Conservation (phyloP, 2,329 filamentous ascomycete species). For the Ophiostoma australiae region DNA sequence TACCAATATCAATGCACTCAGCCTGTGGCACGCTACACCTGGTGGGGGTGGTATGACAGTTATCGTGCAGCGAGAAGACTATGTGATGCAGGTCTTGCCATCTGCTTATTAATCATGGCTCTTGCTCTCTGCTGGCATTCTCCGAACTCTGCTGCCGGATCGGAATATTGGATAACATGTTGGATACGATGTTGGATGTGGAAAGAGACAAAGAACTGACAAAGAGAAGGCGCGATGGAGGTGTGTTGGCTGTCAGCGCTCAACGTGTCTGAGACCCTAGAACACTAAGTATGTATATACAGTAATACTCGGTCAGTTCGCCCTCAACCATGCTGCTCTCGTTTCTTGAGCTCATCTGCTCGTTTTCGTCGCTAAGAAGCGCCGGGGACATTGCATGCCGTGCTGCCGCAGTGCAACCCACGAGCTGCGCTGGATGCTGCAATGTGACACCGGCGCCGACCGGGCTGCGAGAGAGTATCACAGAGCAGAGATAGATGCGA, state of each 20-base stretch:
- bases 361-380: neutral
- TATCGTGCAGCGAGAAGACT: neutral
- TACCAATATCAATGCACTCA: neutral
- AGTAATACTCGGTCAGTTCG: too few species aligned
- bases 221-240: neutral
- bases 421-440: neutral
- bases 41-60: conserved; percentile 1
- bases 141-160: neutral
- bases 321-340: neutral
- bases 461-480: neutral
- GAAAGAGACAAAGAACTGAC: neutral
- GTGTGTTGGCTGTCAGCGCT: neutral
- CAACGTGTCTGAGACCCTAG: neutral
- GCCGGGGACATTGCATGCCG: neutral
- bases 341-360: neutral
- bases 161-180: neutral
- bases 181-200: too few species aligned
- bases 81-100: neutral
- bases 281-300: too few species aligned
- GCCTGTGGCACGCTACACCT: neutral
- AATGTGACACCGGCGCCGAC: neutral
- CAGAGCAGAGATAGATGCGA: neutral
- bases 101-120: neutral
- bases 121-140: neutral
- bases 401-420: neutral